phyloP scores from a whole-genome alignment of 345 rosid species.

The Aegle marmelos region DNA sequence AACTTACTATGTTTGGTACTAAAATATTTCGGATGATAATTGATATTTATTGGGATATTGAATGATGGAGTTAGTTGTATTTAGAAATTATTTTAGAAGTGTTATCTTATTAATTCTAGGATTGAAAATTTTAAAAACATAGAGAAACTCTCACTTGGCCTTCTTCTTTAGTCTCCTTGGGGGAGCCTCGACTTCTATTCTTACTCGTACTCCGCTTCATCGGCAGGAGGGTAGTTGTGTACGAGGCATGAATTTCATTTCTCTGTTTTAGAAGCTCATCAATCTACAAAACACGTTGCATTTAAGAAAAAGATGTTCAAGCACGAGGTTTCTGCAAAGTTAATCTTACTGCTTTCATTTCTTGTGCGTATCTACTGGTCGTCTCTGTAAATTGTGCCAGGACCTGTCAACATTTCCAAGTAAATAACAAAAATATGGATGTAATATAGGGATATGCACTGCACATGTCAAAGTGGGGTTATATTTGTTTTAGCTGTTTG shows the following conservation, averaged over 20 bases:
- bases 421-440: conserved; percentile 8
- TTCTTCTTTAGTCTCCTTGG: conserved; percentile 64
- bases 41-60: too few relatives aligned
- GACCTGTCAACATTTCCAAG: conserved; percentile 43
- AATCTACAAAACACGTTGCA: conserved; percentile 48
- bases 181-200: conserved; percentile 52
- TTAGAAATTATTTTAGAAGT: too few relatives aligned
- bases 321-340: not conserved
- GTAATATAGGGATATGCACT: conserved; percentile 1
- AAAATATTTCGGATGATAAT: too few relatives aligned
- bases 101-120: too few relatives aligned
- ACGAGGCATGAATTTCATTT: conserved; percentile 76
- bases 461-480: not conserved
- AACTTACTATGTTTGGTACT: too few relatives aligned
- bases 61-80: too few relatives aligned
- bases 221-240: conserved; percentile 56
- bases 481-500: too few relatives aligned
- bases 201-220: conserved; percentile 66
- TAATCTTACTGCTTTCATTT: conserved; percentile 84
- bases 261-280: conserved; percentile 86
- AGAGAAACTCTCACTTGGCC: conserved; percentile 53
- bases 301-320: not conserved
- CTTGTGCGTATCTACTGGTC: conserved; percentile 87
- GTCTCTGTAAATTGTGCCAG: conserved; percentile 82
- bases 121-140: too few relatives aligned